These are phyloP conservation scores for Globisporangium sylvaticum DNA, from an alignment of 352 stramenopile genomes.

Conservation along the genomic window DNA sequence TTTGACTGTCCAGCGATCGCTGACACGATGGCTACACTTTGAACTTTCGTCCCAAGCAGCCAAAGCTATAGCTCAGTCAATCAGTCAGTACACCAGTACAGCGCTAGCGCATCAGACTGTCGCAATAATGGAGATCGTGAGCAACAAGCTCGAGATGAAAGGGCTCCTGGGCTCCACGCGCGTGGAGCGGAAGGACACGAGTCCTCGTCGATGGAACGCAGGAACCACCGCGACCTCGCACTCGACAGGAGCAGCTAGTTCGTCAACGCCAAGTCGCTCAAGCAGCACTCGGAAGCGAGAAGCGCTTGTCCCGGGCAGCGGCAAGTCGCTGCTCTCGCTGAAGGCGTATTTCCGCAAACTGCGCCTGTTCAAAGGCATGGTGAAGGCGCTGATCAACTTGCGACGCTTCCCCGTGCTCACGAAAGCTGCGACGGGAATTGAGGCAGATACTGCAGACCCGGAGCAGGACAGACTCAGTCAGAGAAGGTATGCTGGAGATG, in stretches of 20 bases:
- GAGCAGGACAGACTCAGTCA: not conserved
- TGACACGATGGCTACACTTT: not conserved
- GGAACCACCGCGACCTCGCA: conserved; percentile 3
- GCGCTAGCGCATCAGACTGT: not conserved
- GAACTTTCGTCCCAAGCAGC: not conserved
- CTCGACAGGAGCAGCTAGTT: not conserved
- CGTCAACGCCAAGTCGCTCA: not conserved
- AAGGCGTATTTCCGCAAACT: conserved; percentile 69
- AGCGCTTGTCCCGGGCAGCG: conserved; percentile 7
- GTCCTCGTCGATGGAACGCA: conserved; percentile 27
- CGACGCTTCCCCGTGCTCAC: conserved; percentile 20
- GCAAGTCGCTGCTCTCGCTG: conserved; percentile 53
- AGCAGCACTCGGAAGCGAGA: not conserved
- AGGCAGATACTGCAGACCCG: not conserved
- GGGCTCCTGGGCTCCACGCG: conserved; percentile 6
- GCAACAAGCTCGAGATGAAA: conserved; percentile 18
- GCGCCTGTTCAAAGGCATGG: conserved; percentile 61
- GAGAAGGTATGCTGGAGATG: not conserved
- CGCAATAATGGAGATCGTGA: conserved; percentile 26
- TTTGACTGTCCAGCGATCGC: too few relatives aligned
- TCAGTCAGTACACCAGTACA: not conserved
- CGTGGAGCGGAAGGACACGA: conserved; percentile 18
- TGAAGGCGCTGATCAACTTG: conserved; percentile 63
- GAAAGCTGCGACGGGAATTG: not conserved
- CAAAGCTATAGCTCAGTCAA: not conserved